Evolutionary conservation across 2,329 filamentous ascomycete genomes (phyloP).

Genomic region (Phyllosticta capitalensis): DNA sequence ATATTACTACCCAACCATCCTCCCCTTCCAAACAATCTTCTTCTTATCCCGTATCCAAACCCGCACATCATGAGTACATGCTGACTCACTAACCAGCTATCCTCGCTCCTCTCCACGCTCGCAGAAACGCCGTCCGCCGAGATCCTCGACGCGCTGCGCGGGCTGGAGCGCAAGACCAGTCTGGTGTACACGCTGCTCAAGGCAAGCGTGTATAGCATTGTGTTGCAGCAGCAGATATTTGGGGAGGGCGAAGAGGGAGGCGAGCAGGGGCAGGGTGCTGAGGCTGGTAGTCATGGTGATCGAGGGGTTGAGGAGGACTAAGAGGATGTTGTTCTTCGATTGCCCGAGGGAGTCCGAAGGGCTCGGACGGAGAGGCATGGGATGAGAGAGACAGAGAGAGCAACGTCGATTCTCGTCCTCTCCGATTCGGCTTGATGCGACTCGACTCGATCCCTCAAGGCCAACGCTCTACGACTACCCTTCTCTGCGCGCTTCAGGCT

Average conservation of each 20-base stretch:
- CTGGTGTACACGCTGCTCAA: slow-evolving; percentile 93
- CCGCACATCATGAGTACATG: no score
- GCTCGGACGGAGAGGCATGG: no score
- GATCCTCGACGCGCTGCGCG: slow-evolving; percentile 75
- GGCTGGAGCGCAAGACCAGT: slow-evolving; percentile 88
- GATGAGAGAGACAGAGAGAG: no score
- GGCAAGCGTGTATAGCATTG: slow-evolving; percentile 97
- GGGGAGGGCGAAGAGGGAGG: slow-evolving; percentile 46
- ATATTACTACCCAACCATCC: neutral
- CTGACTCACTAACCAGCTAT: slow-evolving; percentile 27
- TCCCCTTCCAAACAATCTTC: neutral
- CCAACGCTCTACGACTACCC: no score
- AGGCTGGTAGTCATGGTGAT: neutral
- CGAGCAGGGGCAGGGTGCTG: slow-evolving; percentile 17
- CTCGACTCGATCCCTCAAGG: no score
- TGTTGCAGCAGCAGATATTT: slow-evolving; percentile 91
- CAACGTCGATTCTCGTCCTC: no score
- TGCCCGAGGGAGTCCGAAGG: no score
- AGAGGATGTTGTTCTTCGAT: no score
- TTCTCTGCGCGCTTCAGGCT: no score
- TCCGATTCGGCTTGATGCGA: no score
- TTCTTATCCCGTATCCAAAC: slow-evolving; percentile 36
- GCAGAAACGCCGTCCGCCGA: slow-evolving; percentile 58
- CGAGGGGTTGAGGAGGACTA: neutral
- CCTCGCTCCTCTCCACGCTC: slow-evolving; percentile 53